These are phyloP conservation scores for Phialophora tarda DNA, from an alignment of 2,329 filamentous ascomycete species.

Conservation along the genomic window DNA sequence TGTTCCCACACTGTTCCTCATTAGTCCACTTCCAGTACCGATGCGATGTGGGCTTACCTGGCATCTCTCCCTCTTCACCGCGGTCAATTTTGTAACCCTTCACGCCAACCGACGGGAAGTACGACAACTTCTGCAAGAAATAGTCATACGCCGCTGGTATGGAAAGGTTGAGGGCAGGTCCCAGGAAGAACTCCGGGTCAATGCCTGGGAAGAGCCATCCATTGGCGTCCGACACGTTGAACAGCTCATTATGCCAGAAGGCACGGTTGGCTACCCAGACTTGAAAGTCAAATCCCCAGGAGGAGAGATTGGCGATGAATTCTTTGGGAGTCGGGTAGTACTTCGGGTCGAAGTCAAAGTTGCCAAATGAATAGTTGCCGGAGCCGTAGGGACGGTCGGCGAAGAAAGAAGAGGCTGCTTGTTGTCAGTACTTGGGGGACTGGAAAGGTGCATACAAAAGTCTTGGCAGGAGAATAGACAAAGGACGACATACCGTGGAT, in stretches of 20 bases:
- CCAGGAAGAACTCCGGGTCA: constrained; percentile 15
- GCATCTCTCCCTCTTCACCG: constrained; percentile 15
- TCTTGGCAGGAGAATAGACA: too few species aligned
- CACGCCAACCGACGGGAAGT: constrained; percentile 12
- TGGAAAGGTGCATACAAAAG: not conserved
- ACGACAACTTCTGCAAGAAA: constrained; percentile 8
- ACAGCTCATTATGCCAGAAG: constrained; percentile 12
- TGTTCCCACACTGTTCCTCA: constrained; percentile 8
- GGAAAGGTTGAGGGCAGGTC: constrained; percentile 13
- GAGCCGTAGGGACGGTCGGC: constrained; percentile 10
- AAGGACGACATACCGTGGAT: constrained; percentile 6
- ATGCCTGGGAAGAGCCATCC: constrained; percentile 12
- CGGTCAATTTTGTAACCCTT: constrained; percentile 16
- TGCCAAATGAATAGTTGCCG: constrained; percentile 12
- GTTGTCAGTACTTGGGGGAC: not conserved
- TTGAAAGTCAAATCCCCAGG: constrained; percentile 16
- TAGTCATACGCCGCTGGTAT: constrained; percentile 15
- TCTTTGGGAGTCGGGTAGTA: constrained; percentile 10
- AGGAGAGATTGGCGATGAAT: constrained; percentile 15
- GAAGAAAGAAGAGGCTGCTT: constrained; percentile 8
- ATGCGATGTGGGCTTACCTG: not conserved
- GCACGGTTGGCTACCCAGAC: constrained; percentile 14
- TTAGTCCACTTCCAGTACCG: not conserved
- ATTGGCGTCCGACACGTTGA: constrained; percentile 7
- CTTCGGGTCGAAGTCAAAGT: constrained; percentile 14